Evolutionary conservation across 257 asterid genomes (phyloP).

Genomic region (Nicotiana paniculata): DNA sequence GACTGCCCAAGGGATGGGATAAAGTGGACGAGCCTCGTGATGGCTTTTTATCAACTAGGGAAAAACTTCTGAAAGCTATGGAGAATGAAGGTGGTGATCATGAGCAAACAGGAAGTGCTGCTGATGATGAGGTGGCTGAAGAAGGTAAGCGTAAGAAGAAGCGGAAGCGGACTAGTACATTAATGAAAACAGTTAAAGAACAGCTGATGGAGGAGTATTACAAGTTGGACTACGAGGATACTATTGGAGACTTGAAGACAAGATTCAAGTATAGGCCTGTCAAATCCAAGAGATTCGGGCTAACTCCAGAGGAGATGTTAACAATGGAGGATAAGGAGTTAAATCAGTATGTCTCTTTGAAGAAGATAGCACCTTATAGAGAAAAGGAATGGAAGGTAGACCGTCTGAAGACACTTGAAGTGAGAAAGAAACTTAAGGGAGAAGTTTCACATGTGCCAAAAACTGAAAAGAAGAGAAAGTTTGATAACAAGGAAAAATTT

Average conservation of each 20-base stretch:
- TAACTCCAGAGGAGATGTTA: slow-evolving; percentile 43
- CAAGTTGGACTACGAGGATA: slow-evolving; percentile 80
- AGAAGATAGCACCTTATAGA: slow-evolving; percentile 72
- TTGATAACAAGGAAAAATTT: slow-evolving; percentile 14
- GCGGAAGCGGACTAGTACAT: slow-evolving; percentile 37
- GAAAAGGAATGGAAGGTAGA: slow-evolving; percentile 84
- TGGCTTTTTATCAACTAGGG: slow-evolving; percentile 47
- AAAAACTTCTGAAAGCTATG: slow-evolving; percentile 35
- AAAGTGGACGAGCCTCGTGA: slow-evolving; percentile 28
- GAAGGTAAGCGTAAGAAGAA: slow-evolving; percentile 58
- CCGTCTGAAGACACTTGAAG: slow-evolving; percentile 34
- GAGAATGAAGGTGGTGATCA: slow-evolving; percentile 18
- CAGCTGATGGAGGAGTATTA: slow-evolving; percentile 75
- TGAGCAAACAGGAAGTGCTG: slow-evolving; percentile 23
- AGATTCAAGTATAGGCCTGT: slow-evolving; percentile 72
- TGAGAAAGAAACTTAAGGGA: slow-evolving; percentile 28
- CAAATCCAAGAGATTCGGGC: slow-evolving; percentile 49
- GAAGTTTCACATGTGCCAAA: slow-evolving; percentile 9
- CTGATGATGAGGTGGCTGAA: slow-evolving; percentile 18
- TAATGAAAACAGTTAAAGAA: slow-evolving; percentile 40
- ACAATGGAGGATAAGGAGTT: slow-evolving; percentile 58
- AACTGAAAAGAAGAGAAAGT: slow-evolving; percentile 18
- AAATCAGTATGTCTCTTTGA: slow-evolving; percentile 69
- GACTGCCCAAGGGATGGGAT: slow-evolving; percentile 68
- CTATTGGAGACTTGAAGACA: slow-evolving; percentile 72